Conservation (phyloP, 108 stramenopile species). For the Aurantiochytrium sp. region DNA sequence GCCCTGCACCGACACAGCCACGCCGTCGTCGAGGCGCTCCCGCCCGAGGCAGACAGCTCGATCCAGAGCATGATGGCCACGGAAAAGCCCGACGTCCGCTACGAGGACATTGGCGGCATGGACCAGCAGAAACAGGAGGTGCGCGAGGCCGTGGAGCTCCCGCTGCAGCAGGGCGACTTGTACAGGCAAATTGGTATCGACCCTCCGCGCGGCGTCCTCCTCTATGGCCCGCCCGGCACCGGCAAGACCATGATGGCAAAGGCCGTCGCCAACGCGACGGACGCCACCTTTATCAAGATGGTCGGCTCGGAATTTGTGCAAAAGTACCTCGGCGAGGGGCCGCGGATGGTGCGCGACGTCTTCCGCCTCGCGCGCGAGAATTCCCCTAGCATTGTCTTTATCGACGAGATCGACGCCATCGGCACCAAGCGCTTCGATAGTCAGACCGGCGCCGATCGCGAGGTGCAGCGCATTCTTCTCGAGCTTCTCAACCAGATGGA, state of each 20-base stretch:
- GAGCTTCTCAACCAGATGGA: constrained; percentile 99
- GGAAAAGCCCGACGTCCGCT: constrained; percentile 96
- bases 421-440: constrained; percentile 99
- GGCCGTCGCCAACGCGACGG: constrained; percentile 95
- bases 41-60: constrained; percentile 94
- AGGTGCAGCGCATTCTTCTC: constrained; percentile 96
- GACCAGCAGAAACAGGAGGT: constrained; percentile 98
- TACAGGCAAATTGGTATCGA: constrained; percentile 99
- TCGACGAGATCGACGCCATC: constrained; percentile 99
- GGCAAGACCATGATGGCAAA: constrained; percentile 99
- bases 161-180: constrained; percentile 91
- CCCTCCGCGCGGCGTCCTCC: constrained; percentile 94
- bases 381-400: constrained; percentile 92
- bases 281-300: constrained; percentile 96
- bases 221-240: constrained; percentile 83
- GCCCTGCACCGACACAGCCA: constrained; percentile 96
- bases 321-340: constrained; percentile 99
- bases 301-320: constrained; percentile 98
- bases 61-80: constrained; percentile 88
- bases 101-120: constrained; percentile 98
- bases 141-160: constrained; percentile 96
- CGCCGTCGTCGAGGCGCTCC: constrained; percentile 93
- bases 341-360: constrained; percentile 98
- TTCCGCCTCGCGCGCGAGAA: constrained; percentile 98
- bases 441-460: constrained; percentile 95